Conservation (phyloP, 345 rosid genomes). For the Populus nigra region DNA sequence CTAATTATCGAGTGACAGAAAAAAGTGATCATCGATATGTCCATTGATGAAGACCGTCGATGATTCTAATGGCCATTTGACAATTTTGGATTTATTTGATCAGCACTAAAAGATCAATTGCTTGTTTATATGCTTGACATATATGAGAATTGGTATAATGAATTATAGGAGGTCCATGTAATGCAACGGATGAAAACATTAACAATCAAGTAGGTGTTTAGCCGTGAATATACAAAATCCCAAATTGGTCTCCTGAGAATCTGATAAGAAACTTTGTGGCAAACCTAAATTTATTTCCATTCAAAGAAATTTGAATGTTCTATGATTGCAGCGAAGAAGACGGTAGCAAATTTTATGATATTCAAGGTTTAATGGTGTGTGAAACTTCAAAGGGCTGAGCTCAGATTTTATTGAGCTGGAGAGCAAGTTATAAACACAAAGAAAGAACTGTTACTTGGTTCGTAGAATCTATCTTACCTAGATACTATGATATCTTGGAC, state of each 20-base stretch:
- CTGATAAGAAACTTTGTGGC: not conserved
- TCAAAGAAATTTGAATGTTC: not conserved
- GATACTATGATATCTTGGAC: not conserved
- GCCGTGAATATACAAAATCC: not conserved
- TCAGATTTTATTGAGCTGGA: not conserved
- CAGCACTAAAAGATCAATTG: not conserved
- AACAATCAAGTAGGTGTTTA: not conserved
- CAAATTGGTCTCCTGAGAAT: not conserved
- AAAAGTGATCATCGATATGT: not conserved
- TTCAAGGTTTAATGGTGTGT: not conserved
- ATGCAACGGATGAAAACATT: not conserved
- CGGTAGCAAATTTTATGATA: not conserved
- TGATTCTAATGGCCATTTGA: not conserved
- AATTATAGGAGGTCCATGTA: no score
- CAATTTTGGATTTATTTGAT: not conserved
- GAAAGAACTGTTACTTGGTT: not conserved
- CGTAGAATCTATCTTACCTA: not conserved
- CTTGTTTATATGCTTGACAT: not conserved
- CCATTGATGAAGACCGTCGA: not conserved
- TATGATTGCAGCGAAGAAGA: not conserved
- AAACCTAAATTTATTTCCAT: not conserved
- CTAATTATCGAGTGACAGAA: not conserved
- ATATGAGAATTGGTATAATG: no score
- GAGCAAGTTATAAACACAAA: not conserved
- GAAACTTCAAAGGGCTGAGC: no score